Evolutionary conservation across 2,329 filamentous ascomycete species (phyloP), one percentile per base, ranked within the genome.

Genomic region (Alternaria sp.): DNA sequence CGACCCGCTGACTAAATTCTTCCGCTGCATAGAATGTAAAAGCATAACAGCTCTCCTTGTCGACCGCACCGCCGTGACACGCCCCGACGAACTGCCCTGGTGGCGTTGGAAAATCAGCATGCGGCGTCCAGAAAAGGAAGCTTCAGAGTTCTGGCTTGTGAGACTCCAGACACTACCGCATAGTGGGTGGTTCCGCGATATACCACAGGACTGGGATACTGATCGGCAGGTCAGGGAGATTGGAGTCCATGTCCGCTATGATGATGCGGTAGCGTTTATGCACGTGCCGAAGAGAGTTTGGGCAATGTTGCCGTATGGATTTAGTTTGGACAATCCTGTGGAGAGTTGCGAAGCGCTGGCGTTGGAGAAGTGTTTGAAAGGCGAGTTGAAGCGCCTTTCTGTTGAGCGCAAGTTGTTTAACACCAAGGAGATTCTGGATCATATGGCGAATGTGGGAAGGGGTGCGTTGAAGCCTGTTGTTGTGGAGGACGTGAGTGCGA

Each of bases 321-420:
- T 47, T 18, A 49, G 38, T 16, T 16, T 47, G 9, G 64, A 66
- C 38, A 64, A 62, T 26, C 64, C 64, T 7, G 59, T 56, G 5
- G 14, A 32, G 4, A 42, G 42, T 12, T 28, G 24, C 9, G 64
- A 66, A 22, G 51, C 47, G n/a, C 20, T 26, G 24, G 52, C 32
- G 12, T 26, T 66, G 39, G 32, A 55, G 20, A 32, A 43, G 28
- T 7, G 16, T 41, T 34, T 65, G 12, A 26, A 39, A 9, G 20
- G 9, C 2, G 64, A 66, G 51, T 39, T 66, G 32, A 5, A 24
- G 18, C 11, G 48, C 5, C 54, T 66, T 16, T 41, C 43, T n/a
- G 18, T 36, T 14, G 22, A 24, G n/a, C 5, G 34, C 5, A 30
- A 36, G 36, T 3, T 14, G n/a, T 60, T 60, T 7, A 54, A 43